Evolutionary conservation across 1,284 basidiomycete species (phyloP), one percentile per base, ranked within the genome.

Genomic region (Fomitiporia mediterranea): DNA sequence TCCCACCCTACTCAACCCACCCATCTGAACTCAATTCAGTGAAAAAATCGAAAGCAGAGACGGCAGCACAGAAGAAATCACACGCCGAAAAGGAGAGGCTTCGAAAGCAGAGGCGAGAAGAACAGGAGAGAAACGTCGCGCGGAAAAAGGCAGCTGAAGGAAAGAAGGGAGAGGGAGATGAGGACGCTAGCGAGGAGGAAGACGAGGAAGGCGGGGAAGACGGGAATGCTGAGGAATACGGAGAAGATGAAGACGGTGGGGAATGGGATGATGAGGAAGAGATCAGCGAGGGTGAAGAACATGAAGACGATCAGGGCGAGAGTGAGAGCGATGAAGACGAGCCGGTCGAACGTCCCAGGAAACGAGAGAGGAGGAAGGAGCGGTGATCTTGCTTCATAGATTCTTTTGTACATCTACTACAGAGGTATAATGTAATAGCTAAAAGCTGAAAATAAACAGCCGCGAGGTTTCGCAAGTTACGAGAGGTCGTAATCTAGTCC

Each of bases 81-180:
- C 89, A 94, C 68, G 86, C 82, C 2, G 86, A 82, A 30, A 88
- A 86, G 65, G 84, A 84, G 61, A 86, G 80, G 67, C 69, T 92
- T 51, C 80, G 84, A 61, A 86, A 87, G 61, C 78, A 90, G 61
- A 76, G 94, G 56, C 76, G 86, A 63, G 87, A 89, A 56, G 89
- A 95, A 67, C 94, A 97, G 67, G 92, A 92, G 66, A 78, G 81
- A 55, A 97, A 96, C 70, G 89, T 97, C 4, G 79, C 81, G 38
- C 77, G 84, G 53, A 96, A 97, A 71, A 88, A 87, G 68, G 76
- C 74, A 30, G 19, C 35, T 19, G 44, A 32, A 23, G 44, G 25
- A 5, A 34, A 69, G 39, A 63, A 64, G 42, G 66, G 68, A 19
- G 59, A 28, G 53, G 62, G 62, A 58, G 67, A 68, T 25, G 73